These are phyloP conservation scores for Claviceps pazoutovae DNA, from an alignment of 2,329 filamentous ascomycete species.

Conservation along the genomic window DNA sequence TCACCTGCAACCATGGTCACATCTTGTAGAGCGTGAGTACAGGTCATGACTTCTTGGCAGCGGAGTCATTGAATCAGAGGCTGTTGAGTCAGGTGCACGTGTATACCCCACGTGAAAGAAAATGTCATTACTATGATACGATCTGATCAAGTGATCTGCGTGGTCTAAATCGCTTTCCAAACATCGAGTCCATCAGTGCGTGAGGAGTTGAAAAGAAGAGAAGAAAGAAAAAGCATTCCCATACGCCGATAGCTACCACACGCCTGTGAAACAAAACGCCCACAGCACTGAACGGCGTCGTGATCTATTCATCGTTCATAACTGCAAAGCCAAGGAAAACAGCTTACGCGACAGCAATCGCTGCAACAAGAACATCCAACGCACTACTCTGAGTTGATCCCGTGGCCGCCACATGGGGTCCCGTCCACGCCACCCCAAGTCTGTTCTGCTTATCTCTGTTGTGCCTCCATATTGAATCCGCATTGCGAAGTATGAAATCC, in stretches of 20 bases:
- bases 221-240: neutral
- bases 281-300: neutral
- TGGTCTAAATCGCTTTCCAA: neutral
- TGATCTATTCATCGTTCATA: too few species aligned
- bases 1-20: too few species aligned
- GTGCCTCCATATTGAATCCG: slow-evolving; percentile 50
- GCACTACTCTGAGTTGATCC: slow-evolving; percentile 51
- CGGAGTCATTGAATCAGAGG: too few species aligned
- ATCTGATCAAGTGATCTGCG: neutral
- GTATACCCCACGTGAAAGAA: neutral
- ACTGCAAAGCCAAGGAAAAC: neutral
- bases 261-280: too few species aligned
- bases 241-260: neutral
- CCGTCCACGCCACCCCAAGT: slow-evolving; percentile 52
- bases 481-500: slow-evolving; percentile 45
- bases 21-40: too few species aligned
- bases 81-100: too few species aligned
- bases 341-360: slow-evolving; percentile 25
- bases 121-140: neutral
- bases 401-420: slow-evolving; percentile 37
- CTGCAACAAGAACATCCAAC: slow-evolving; percentile 53
- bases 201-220: neutral
- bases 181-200: neutral
- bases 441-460: slow-evolving; percentile 35
- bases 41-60: too few species aligned